phyloP scores from a whole-genome alignment of 345 rosid genomes.

The Boechera retrofracta region DNA sequence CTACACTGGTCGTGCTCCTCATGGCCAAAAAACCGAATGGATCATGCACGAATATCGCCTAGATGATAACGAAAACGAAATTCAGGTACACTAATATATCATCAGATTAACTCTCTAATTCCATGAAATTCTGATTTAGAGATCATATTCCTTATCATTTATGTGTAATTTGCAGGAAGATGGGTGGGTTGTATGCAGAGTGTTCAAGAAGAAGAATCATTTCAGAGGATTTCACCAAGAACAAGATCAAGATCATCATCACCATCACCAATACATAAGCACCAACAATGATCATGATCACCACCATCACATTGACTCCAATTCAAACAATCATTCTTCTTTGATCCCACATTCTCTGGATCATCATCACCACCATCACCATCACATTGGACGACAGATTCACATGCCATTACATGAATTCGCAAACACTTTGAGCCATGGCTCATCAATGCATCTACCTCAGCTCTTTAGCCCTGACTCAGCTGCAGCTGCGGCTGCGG shows the following conservation, averaged over 20 bases:
- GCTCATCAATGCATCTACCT: slow-evolving; percentile 78
- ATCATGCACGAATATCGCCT: slow-evolving; percentile 99
- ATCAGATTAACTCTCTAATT: not conserved
- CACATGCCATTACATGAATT: slow-evolving; percentile 45
- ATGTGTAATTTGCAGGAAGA: slow-evolving; percentile 62
- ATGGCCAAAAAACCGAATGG: slow-evolving; percentile 97
- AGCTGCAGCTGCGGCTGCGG: slow-evolving; percentile 43
- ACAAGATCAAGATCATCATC: slow-evolving; percentile 50
- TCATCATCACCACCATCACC: slow-evolving; percentile 31
- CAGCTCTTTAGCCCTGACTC: slow-evolving; percentile 83
- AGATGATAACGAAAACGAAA: slow-evolving; percentile 66
- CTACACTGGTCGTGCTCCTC: slow-evolving; percentile 99
- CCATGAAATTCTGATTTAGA: not conserved
- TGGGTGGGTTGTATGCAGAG: slow-evolving; percentile 95
- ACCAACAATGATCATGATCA: slow-evolving; percentile 42
- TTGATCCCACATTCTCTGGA: slow-evolving; percentile 34
- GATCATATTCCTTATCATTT: not conserved
- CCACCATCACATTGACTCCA: slow-evolving; percentile 37
- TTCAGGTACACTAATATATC: slow-evolving; percentile 54
- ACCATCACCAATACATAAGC: slow-evolving; percentile 42
- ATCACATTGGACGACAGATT: slow-evolving; percentile 36
- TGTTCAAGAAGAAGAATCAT: slow-evolving; percentile 80
- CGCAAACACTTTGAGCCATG: slow-evolving; percentile 47
- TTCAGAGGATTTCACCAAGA: slow-evolving; percentile 63
- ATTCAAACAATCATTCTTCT: slow-evolving; percentile 39